A percentile compares a stretch with the other conserved stretches of the same genome.
Conservation (phyloP, 208 protist species). For the Trypanosoma melophagium region DNA sequence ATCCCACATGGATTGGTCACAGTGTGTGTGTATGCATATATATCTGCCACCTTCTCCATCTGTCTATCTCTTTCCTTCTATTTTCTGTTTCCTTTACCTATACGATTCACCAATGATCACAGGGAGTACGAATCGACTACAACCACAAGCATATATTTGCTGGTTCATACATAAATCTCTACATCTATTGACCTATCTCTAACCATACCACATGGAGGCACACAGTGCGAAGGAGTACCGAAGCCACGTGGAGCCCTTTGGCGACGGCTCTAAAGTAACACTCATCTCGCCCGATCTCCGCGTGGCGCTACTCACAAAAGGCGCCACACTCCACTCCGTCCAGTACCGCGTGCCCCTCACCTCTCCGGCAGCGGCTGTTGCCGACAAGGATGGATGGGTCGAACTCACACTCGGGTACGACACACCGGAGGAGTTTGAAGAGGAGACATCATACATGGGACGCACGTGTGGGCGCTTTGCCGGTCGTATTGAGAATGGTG, state of each 20-base stretch:
- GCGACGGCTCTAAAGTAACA: slow-evolving; percentile 51
- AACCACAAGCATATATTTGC: too few relatives aligned
- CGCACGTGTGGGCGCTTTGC: slow-evolving; percentile 51
- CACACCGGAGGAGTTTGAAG: slow-evolving; percentile 5
- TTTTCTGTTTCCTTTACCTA: neutral
- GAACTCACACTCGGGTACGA: slow-evolving; percentile 1
- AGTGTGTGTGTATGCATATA: too few relatives aligned
- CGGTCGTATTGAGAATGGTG: slow-evolving; percentile 61
- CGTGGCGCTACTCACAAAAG: slow-evolving; percentile 64
- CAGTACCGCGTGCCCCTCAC: slow-evolving; percentile 53
- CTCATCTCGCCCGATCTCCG: slow-evolving; percentile 48
- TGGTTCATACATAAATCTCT: neutral
- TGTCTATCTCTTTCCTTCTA: neutral
- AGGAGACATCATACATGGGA: neutral
- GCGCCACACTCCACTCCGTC: slow-evolving; percentile 66
- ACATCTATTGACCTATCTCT: neutral
- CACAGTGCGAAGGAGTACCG: neutral
- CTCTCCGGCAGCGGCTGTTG: slow-evolving; percentile 7
- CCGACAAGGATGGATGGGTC: slow-evolving; percentile 38
- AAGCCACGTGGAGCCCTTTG: slow-evolving; percentile 56
- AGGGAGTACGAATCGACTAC: too few relatives aligned
- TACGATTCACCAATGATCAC: too few relatives aligned
- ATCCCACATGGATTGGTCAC: too few relatives aligned
- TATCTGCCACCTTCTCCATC: too few relatives aligned
- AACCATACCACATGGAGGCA: neutral